These are phyloP conservation scores for Diaporthe caulivora DNA, from an alignment of 2,329 filamentous ascomycete genomes.

Conservation along the genomic window DNA sequence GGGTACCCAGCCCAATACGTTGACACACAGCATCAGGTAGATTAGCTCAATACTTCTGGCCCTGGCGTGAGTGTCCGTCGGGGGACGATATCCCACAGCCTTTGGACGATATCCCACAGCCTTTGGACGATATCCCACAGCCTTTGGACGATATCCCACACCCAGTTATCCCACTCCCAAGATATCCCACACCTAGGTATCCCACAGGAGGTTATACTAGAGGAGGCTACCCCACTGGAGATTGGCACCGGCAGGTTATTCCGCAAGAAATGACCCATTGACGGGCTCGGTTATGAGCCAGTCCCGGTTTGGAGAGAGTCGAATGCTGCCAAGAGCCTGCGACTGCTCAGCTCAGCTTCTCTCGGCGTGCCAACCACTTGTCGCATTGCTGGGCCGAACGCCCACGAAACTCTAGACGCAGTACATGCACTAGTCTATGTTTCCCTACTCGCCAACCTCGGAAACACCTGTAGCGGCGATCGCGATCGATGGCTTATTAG, in stretches of 20 bases:
- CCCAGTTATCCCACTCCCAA: background rate
- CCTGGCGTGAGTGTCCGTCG: background rate
- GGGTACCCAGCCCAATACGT: no score
- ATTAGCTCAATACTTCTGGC: no score
- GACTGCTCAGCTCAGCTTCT: slow-evolving; percentile 25
- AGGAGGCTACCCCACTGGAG: background rate
- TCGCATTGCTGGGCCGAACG: slow-evolving; percentile 11
- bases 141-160: background rate
- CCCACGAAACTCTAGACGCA: slow-evolving; percentile 17
- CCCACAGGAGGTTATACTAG: slow-evolving; percentile 1
- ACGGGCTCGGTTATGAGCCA: slow-evolving; percentile 9
- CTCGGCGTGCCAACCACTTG: slow-evolving; percentile 9
- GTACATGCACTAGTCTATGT: background rate
- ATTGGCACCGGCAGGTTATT: background rate
- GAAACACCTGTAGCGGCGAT: background rate
- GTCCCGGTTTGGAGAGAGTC: background rate
- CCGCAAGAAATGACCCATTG: slow-evolving; percentile 1
- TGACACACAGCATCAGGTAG: background rate
- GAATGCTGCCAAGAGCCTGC: slow-evolving; percentile 11
- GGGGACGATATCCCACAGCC: no score
- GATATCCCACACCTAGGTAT: background rate
- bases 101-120: no score
- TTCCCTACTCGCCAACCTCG: background rate
- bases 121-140: no score
- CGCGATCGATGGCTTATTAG: slow-evolving; percentile 13